Conservation (phyloP, 305 asterid species). For the Lippia alba region DNA sequence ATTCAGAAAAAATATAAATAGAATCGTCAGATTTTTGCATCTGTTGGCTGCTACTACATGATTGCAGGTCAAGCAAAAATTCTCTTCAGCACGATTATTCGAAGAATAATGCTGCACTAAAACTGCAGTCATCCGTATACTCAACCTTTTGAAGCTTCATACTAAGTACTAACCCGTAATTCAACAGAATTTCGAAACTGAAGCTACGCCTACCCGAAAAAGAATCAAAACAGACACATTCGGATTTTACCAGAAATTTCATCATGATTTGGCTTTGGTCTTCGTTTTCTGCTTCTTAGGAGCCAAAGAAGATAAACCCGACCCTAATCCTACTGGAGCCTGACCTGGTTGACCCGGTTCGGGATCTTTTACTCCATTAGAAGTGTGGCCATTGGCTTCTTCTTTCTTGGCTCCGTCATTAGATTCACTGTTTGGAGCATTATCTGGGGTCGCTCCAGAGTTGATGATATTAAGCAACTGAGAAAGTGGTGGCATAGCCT, state of each 20-base stretch:
- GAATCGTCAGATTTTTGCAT: not conserved
- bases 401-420: slow-evolving; percentile 49
- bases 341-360: slow-evolving; percentile 40
- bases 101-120: slow-evolving; percentile 1
- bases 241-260: not conserved
- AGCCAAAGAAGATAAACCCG: slow-evolving; percentile 72
- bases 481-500: slow-evolving; percentile 63
- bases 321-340: slow-evolving; percentile 85
- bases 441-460: slow-evolving; percentile 48
- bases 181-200: slow-evolving; percentile 6
- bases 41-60: slow-evolving; percentile 3
- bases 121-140: not conserved
- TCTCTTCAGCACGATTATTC: slow-evolving; percentile 20
- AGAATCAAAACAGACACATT: slow-evolving; percentile 7
- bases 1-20: not conserved
- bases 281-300: slow-evolving; percentile 72
- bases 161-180: slow-evolving; percentile 5
- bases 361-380: slow-evolving; percentile 42
- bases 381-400: slow-evolving; percentile 48
- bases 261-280: slow-evolving; percentile 44
- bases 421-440: slow-evolving; percentile 32
- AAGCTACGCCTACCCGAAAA: slow-evolving; percentile 36
- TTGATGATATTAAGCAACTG: slow-evolving; percentile 68
- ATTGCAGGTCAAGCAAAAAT: slow-evolving; percentile 7
- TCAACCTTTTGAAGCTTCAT: slow-evolving; percentile 7